Evolutionary conservation across 148 eudicot species (phyloP).

Genomic region (Nyssa sinensis): DNA sequence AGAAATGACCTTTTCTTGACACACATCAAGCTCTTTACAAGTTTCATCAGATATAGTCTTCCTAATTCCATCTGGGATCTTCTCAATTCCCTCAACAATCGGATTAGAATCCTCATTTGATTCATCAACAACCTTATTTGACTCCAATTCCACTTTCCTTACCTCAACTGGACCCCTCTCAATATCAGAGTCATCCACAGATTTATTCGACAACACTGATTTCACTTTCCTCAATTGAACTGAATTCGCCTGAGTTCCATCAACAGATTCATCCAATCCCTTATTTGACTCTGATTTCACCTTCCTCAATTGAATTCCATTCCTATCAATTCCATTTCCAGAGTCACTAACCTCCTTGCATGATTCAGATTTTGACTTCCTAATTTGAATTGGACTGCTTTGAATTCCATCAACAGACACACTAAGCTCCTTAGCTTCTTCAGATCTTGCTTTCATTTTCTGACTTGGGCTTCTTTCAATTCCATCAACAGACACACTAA

Average conservation of each 20-base stretch:
- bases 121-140: constrained; percentile 13
- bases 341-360: constrained; percentile 6
- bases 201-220: background rate
- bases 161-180: constrained; percentile 12
- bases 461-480: constrained; percentile 25
- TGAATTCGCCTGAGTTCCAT: constrained; percentile 19
- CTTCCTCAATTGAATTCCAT: constrained; percentile 28
- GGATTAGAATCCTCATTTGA: no score
- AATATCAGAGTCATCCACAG: constrained; percentile 14
- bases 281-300: constrained; percentile 24
- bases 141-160: background rate
- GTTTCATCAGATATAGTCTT: constrained; percentile 24
- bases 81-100: constrained; percentile 25
- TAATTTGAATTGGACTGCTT: no score
- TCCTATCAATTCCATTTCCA: constrained; percentile 16
- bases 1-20: constrained; percentile 33
- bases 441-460: no score
- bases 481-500: constrained; percentile 16
- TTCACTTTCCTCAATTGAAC: constrained; percentile 17
- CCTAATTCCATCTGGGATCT: constrained; percentile 19
- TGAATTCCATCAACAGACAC: no score
- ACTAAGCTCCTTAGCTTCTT: no score
- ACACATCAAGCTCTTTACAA: constrained; percentile 25
- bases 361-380: constrained; percentile 17
- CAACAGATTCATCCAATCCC: constrained; percentile 12